Base-by-base conservation (phyloP, 805 yeast genomes). In the Lipomyces oligophaga region DNA sequence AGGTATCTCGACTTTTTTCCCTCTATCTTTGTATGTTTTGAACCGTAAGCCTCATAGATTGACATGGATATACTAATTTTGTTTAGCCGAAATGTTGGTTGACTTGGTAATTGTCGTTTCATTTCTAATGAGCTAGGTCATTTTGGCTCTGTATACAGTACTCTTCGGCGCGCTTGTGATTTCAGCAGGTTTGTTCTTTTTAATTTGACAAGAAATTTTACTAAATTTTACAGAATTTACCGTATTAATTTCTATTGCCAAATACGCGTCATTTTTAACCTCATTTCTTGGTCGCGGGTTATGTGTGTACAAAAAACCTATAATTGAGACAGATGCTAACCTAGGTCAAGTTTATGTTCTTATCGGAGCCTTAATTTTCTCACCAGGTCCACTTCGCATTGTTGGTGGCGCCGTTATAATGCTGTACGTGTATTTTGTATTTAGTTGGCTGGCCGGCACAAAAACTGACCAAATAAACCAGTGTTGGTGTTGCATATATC, bases 271-370 rank as follows among this genome's bases (percentile, higher is more conserved):
- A 16, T 83, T 76, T 60, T 71, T 76, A 59, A 75, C 72, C 63
- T 79, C 83, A 11, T 80, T 79, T 58, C 63, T 82, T n/a, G 90
- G 93, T 8, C 74, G 93, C 57, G 93, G 90, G 21, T 63, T 77
- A 16, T 77, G 79, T 75, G 69, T 41, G 79, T 74, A 58, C 15
- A 7, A 20, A 5, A 1, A 22, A 30, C 15, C 41, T 19, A 22
- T 24, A 16, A 20, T 22, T 27, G 19, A 11, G 36, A 18, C 13
- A 31, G 11, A 18, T 28, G 16, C 26, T 34, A 18, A 32, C 16
- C 18, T 19, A 7, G n/a, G 5, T 19, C 21, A 56, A 71, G 81
- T 77, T 52, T 79, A 79, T 60, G 58, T 75, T 19, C 65, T 77
- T 47, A 63, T 78, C 43, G 80, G 81, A 18, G 61, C 74, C 10